phyloP scores from a whole-genome alignment of 306 rosid species.

The Elaeagnus macrophylla region DNA sequence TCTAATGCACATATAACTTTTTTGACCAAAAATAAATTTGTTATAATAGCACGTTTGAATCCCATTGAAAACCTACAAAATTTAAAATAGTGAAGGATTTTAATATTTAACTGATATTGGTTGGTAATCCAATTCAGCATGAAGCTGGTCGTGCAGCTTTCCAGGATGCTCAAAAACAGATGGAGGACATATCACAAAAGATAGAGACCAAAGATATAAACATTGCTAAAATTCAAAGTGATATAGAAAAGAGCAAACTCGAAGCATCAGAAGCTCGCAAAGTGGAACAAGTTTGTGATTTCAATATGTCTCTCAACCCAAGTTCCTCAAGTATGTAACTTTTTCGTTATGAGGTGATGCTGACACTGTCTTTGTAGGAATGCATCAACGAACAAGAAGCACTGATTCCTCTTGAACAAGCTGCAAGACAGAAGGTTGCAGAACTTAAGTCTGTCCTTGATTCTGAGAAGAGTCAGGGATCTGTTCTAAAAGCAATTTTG shows the following conservation, averaged over 20 bases:
- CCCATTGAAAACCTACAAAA: neutral
- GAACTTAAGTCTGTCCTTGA: conserved; percentile 77
- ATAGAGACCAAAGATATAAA: conserved; percentile 41
- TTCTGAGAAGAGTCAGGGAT: conserved; percentile 90
- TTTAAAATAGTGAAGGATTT: conserved; percentile 8
- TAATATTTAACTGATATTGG: conserved; percentile 12
- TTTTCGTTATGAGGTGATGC: conserved; percentile 17
- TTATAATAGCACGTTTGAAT: neutral
- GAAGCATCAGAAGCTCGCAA: conserved; percentile 56
- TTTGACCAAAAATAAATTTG: no score
- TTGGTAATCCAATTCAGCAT: conserved; percentile 45
- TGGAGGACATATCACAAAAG: conserved; percentile 47
- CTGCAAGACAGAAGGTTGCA: conserved; percentile 92
- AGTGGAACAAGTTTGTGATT: conserved; percentile 62
- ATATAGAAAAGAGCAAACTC: conserved; percentile 50
- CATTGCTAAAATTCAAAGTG: conserved; percentile 42
- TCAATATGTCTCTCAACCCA: conserved; percentile 5
- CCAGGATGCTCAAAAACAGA: conserved; percentile 60
- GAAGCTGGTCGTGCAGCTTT: conserved; percentile 67
- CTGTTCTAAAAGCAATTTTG: conserved; percentile 69
- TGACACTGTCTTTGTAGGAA: conserved; percentile 34
- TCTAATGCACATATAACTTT: no score
- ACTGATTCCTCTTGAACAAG: conserved; percentile 74
- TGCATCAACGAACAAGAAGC: conserved; percentile 64
- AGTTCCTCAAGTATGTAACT: neutral